Percentiles rank a stretch among this genome's conserved stretches.
These are phyloP conservation scores for Cladosporium phlei DNA, from an alignment of 2,329 filamentous ascomycete genomes.

Conservation along the genomic window DNA sequence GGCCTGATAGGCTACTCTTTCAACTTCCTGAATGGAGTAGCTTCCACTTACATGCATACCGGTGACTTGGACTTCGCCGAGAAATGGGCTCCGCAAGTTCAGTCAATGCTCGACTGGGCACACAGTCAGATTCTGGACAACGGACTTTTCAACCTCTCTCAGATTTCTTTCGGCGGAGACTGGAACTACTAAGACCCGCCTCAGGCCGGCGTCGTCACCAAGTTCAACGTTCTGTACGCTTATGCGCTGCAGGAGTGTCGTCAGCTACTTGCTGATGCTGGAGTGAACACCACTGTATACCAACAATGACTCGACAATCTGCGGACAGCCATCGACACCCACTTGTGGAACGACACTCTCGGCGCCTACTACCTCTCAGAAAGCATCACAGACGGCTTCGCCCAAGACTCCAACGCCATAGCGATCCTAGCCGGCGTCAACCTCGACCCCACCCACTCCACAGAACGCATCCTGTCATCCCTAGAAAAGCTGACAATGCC, in stretches of 20 bases:
- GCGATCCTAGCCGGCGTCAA: neutral
- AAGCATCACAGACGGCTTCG: neutral
- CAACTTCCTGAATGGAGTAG: neutral
- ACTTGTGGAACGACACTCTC: neutral
- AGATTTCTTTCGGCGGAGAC: neutral
- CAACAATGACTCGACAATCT: neutral
- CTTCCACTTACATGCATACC: neutral
- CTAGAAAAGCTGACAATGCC: neutral
- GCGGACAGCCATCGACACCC: neutral
- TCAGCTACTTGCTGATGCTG: neutral
- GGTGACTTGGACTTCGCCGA: neutral
- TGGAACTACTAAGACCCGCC: slow-evolving; percentile 5
- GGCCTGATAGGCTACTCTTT: slow-evolving; percentile 2
- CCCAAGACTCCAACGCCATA: slow-evolving; percentile 3
- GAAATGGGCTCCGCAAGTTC: neutral
- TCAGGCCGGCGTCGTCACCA: neutral
- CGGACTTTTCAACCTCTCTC: neutral
- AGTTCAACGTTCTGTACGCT: neutral
- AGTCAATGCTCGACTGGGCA: slow-evolving; percentile 2
- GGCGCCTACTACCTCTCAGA: neutral
- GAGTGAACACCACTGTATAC: neutral
- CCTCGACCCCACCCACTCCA: neutral
- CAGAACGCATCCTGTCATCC: neutral
- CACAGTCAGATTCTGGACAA: neutral
- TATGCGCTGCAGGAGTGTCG: neutral